Evolutionary conservation across 345 rosid species (phyloP), one percentile per base, ranked within the genome.

Genomic region (Salix purpurea): DNA sequence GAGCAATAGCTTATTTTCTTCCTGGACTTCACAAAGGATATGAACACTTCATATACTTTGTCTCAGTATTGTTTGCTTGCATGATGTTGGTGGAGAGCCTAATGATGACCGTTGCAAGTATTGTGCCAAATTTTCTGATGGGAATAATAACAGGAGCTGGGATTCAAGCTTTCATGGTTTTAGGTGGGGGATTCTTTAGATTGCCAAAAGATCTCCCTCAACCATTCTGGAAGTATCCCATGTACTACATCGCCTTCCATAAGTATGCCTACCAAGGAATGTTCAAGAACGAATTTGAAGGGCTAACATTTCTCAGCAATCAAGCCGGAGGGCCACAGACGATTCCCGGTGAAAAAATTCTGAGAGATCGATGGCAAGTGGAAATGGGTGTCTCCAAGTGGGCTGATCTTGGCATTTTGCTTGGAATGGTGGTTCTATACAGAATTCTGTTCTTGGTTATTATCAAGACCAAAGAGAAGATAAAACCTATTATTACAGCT

Each of bases 131-230:
- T 44, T 89, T 76, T 61, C 81, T 86, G 23, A 84, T 88, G 91
- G 93, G 90, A 2, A 82, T 89, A 50, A 86, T 88, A 23, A 71
- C 83, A 0, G 90, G 91, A 9, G 82, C 90, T 4, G 93, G 91
- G 26, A 85, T 88, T 69, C 91, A 86, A 77, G 91, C 80, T 1
- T 4, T 90, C 7, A 85, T 90, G 91, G 74, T 87, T 0, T 69
- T 88, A 16, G 80, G 75, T 0, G 91, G 86, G 0, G 91, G 94
- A 1, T 88, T 88, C 74, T 88, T 88, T 34, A 81, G 89, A 5
- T 72, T 87, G 54, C 90, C 89, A 9, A 62, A 79, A 23, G 90
- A 88, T 48, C 87, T 90, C 52, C 88, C 89, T 0, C 12, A 32
- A 7, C 69, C 73, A 32, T 58, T 88, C 1, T 88, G 86, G 82